Percentiles rank a stretch among this genome's conserved stretches.
phyloP scores from a whole-genome alignment of 2,329 filamentous ascomycete genomes.

The Sporothrix brasiliensis region DNA sequence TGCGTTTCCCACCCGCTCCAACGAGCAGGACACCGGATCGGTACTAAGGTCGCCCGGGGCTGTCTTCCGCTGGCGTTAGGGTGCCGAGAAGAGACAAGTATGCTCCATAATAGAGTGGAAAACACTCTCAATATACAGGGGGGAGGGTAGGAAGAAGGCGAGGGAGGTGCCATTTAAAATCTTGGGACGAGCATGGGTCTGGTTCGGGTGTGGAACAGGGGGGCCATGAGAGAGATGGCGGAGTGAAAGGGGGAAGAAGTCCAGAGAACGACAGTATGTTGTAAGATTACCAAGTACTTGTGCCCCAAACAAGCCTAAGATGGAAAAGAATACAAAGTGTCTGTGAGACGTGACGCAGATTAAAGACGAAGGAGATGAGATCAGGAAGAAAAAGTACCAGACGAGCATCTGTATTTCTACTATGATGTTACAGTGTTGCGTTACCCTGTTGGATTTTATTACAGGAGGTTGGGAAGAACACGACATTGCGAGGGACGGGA shows the following conservation, averaged over 20 bases:
- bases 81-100: slow-evolving; percentile 30
- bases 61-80: slow-evolving; percentile 35
- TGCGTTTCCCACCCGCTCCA: not conserved
- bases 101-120: not conserved
- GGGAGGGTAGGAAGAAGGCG: not conserved
- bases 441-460: too few relatives aligned
- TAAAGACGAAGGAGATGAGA: not conserved
- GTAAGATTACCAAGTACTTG: too few relatives aligned
- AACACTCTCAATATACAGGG: slow-evolving; percentile 2
- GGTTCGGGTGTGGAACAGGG: slow-evolving; percentile 21
- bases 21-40: slow-evolving; percentile 29
- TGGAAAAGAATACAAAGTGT: not conserved
- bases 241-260: not conserved
- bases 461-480: too few relatives aligned
- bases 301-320: not conserved
- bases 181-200: slow-evolving; percentile 15
- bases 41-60: slow-evolving; percentile 34
- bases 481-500: too few relatives aligned
- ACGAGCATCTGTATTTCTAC: not conserved
- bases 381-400: slow-evolving; percentile 1
- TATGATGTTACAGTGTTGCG: too few relatives aligned
- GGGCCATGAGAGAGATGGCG: not conserved
- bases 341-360: slow-evolving; percentile 5
- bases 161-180: slow-evolving; percentile 23
- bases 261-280: not conserved